These are phyloP conservation scores for Thelonectria olida DNA, from an alignment of 2,329 filamentous ascomycete genomes.

Conservation along the genomic window DNA sequence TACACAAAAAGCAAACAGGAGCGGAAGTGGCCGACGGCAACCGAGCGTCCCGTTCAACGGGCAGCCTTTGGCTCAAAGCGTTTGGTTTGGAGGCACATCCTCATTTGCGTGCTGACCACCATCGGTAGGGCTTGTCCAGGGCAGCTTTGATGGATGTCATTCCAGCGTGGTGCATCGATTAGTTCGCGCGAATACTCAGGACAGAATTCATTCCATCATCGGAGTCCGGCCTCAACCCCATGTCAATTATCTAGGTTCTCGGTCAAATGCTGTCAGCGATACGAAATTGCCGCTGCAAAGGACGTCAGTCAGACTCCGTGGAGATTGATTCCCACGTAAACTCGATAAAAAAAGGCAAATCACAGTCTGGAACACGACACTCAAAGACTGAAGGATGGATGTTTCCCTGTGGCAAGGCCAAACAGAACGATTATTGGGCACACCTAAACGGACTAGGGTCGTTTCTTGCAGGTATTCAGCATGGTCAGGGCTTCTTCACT, in stretches of 20 bases:
- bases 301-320: constrained; percentile 25
- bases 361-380: constrained; percentile 20
- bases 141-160: neutral
- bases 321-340: constrained; percentile 25
- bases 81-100: neutral
- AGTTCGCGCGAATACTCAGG: neutral
- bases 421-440: constrained; percentile 18
- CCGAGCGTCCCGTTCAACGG: neutral
- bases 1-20: neutral
- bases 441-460: constrained; percentile 12
- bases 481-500: constrained; percentile 19
- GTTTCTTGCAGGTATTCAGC: constrained; percentile 21
- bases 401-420: constrained; percentile 34
- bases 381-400: constrained; percentile 21
- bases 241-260: neutral
- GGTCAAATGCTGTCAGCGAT: neutral
- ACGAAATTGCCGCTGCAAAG: constrained; percentile 24
- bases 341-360: constrained; percentile 27
- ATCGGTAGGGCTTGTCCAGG: neutral
- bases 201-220: neutral
- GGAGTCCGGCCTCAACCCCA: neutral
- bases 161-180: neutral
- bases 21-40: constrained; percentile 3
- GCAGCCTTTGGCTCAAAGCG: neutral
- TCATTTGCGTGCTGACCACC: constrained; percentile 4